Base-by-base conservation (phyloP, 202 grass and related monocot species). In the Miscanthus sacchariflorus region DNA sequence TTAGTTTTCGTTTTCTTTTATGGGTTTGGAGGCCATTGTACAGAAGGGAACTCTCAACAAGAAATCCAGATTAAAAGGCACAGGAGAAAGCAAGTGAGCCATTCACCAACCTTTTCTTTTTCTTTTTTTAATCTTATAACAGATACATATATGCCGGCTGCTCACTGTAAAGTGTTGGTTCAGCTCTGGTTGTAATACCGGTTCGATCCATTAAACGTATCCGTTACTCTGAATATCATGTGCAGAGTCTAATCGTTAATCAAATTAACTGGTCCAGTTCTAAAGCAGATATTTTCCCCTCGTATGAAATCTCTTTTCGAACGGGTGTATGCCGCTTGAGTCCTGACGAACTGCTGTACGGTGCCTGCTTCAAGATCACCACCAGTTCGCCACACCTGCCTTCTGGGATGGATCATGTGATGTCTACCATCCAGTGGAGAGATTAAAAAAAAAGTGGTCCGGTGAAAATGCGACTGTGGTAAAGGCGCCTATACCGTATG, bases 41-140 rank as follows among this genome's bases (percentile, higher is more conserved):
- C 87, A 97, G 91, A 86, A 93, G 85, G 84, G 88, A 88, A 87
- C 69, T 91, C 88, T 91, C 88, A 78, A 83, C 78, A 25, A 84
- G 45, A 50, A 58, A 70, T 78, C 74, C 81, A 89, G 72, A 87
- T 77, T 86, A 85, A 25, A 65, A 27, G 61, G 87, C 84, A 89
- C 80, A 86, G 83, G 87, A 74, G 81, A 88, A 72, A 86, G 87
- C 65, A 90, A 82, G 23, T 30, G 78, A 90, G 38, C 81, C 70
- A 45, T 87, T 87, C 64, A 30, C 50, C 33, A 12, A 72, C 85
- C 72, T 30, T 25, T 67, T 67, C 17, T 18, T 48, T 76, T 80
- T 66, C 42, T 10, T 14, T 10, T 14, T 38, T 38, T 71, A 19
- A 50, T 80, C 70, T 24, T 44, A 13, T 77, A 75, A 39, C 77